Percentiles rank a stretch among this genome's conserved stretches.
phyloP scores from a whole-genome alignment of 768 basidiomycete species.

The Naematelia aurantialba region DNA sequence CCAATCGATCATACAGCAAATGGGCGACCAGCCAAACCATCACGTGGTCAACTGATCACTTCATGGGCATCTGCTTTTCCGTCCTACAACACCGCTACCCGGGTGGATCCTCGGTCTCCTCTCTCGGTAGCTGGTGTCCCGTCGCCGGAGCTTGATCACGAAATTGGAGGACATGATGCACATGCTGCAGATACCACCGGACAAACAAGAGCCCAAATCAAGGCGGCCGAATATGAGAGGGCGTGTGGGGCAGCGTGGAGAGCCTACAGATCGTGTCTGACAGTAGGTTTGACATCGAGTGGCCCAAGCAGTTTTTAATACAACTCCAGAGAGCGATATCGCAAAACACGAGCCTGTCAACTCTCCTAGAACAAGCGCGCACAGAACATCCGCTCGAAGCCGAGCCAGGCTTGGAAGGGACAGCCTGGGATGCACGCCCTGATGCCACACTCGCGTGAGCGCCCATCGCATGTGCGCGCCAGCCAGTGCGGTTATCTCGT shows the following conservation, averaged over 20 bases:
- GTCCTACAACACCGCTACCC: not conserved
- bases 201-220: slow-evolving; percentile 60
- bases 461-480: too few species aligned
- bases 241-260: slow-evolving; percentile 81
- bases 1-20: not conserved
- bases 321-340: slow-evolving; percentile 61
- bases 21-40: not conserved
- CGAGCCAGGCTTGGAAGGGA: slow-evolving; percentile 33
- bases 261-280: slow-evolving; percentile 73
- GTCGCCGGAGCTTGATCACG: not conserved
- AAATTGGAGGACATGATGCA: not conserved
- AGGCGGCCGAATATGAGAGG: slow-evolving; percentile 80
- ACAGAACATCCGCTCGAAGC: slow-evolving; percentile 64
- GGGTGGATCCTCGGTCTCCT: not conserved
- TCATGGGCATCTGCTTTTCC: slow-evolving; percentile 20
- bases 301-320: not conserved
- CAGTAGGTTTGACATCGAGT: slow-evolving; percentile 55
- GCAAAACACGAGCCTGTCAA: slow-evolving; percentile 70
- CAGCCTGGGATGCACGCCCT: slow-evolving; percentile 33
- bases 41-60: slow-evolving; percentile 6
- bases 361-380: slow-evolving; percentile 71
- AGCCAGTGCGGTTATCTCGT: too few species aligned
- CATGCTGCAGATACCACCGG: slow-evolving; percentile 51
- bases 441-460: not conserved
- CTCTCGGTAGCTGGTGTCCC: not conserved